Percentiles rank a stretch among this genome's conserved stretches.
phyloP scores from a whole-genome alignment of 2,329 filamentous ascomycete genomes.

The Xylaria sp. region DNA sequence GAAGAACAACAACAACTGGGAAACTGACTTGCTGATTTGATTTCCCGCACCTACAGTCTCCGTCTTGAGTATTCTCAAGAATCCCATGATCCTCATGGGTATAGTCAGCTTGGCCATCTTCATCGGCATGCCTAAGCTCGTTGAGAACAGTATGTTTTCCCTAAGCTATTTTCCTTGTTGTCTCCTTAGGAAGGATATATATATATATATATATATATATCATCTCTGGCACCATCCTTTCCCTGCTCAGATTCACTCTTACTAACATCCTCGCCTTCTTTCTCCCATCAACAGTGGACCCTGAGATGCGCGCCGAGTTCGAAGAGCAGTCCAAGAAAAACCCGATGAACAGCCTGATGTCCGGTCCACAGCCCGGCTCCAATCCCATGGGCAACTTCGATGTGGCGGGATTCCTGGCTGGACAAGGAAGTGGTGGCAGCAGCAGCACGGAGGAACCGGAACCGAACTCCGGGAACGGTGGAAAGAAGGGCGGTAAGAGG shows the following conservation, averaged over 20 bases:
- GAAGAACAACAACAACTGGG: not conserved
- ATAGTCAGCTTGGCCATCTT: conserved; percentile 84
- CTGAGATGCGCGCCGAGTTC: conserved; percentile 92
- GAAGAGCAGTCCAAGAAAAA: conserved; percentile 86
- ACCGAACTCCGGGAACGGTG: conserved; percentile 42
- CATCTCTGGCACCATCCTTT: not conserved
- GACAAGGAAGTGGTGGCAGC: conserved; percentile 60
- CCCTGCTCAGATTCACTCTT: not conserved
- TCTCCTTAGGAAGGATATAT: not conserved
- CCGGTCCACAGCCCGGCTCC: conserved; percentile 44
- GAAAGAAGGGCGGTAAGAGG: conserved; percentile 57
- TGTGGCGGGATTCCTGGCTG: conserved; percentile 71
- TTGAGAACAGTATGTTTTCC: conserved; percentile 85
- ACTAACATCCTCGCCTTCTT: not conserved
- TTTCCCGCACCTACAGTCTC: conserved; percentile 67
- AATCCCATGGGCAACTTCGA: conserved; percentile 67
- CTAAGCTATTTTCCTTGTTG: not conserved
- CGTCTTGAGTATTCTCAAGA: conserved; percentile 85
- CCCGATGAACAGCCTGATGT: conserved; percentile 53
- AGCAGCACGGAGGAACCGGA: conserved; percentile 51
- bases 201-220: not conserved
- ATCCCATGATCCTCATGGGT: conserved; percentile 95
- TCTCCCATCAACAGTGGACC: conserved; percentile 77
- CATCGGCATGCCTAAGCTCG: conserved; percentile 91
- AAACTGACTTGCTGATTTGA: conserved; percentile 25